These are phyloP conservation scores for Sporothrix humicola DNA, from an alignment of 2,329 filamentous ascomycete genomes.

Conservation along the genomic window DNA sequence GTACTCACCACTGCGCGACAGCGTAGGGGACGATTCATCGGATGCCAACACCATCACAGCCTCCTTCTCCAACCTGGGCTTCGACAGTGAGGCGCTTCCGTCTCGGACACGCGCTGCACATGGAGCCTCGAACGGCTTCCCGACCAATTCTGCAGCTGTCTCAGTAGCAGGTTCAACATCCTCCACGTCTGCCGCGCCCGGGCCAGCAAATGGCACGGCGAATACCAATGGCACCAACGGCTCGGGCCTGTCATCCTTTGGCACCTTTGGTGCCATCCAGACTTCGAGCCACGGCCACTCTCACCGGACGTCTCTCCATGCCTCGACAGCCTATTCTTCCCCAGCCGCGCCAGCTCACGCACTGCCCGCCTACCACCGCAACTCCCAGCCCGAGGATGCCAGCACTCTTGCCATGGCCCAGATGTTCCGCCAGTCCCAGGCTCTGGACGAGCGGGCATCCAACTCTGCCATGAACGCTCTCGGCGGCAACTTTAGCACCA, in stretches of 20 bases:
- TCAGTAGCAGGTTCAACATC: slow-evolving; percentile 28
- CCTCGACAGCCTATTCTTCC: slow-evolving; percentile 31
- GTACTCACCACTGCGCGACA: slow-evolving; percentile 42
- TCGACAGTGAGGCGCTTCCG: slow-evolving; percentile 31
- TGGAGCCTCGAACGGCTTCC: slow-evolving; percentile 25
- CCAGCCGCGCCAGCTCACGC: slow-evolving; percentile 29
- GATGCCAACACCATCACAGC: neutral
- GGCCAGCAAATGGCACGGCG: neutral
- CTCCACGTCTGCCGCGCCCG: slow-evolving; percentile 18
- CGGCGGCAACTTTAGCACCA: neutral
- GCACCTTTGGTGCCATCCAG: slow-evolving; percentile 40
- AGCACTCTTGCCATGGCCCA: slow-evolving; percentile 7
- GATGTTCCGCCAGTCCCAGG: slow-evolving; percentile 26
- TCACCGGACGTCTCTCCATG: slow-evolving; percentile 52
- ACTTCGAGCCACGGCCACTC: slow-evolving; percentile 53
- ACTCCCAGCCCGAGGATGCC: slow-evolving; percentile 31
- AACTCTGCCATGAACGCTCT: slow-evolving; percentile 5
- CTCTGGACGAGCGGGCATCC: slow-evolving; percentile 5
- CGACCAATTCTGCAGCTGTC: slow-evolving; percentile 5
- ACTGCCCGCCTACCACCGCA: slow-evolving; percentile 19
- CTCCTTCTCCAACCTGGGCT: slow-evolving; percentile 12
- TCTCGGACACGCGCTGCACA: neutral
- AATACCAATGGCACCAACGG: neutral
- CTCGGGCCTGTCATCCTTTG: slow-evolving; percentile 7
- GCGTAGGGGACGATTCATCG: neutral